These are phyloP conservation scores for Aquilaria malaccensis DNA, from an alignment of 345 rosid genomes.

Conservation along the genomic window DNA sequence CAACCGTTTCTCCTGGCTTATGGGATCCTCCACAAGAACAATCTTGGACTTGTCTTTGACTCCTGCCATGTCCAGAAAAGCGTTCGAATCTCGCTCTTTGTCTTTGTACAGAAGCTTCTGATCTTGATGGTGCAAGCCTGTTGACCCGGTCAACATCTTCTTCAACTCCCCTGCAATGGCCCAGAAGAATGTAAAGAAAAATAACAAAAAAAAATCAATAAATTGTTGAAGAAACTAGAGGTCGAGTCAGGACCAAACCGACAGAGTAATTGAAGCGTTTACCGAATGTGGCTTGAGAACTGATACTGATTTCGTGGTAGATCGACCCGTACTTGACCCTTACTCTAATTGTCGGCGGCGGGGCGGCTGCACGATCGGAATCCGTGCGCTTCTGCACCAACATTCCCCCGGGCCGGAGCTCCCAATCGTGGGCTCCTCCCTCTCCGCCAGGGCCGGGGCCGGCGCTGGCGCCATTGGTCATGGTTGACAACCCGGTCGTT, in stretches of 20 bases:
- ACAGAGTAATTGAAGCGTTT: conserved; percentile 3
- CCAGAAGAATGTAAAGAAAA: neutral
- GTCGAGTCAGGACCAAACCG: too few species aligned
- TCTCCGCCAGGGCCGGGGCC: conserved; percentile 39
- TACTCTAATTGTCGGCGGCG: conserved; percentile 84
- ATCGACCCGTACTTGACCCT: conserved; percentile 85
- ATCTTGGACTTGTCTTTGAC: conserved; percentile 92
- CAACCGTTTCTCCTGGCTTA: conserved; percentile 81
- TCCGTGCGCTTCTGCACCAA: conserved; percentile 87
- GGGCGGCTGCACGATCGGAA: conserved; percentile 49
- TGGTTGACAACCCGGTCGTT: conserved; percentile 36
- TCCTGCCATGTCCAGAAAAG: conserved; percentile 77
- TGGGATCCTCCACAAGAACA: conserved; percentile 76
- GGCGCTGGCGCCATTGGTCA: conserved; percentile 30
- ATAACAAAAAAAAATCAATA: neutral
- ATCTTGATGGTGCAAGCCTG: conserved; percentile 88
- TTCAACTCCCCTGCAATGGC: conserved; percentile 81
- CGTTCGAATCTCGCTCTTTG: conserved; percentile 91
- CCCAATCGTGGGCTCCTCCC: conserved; percentile 65
- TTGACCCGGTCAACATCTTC: conserved; percentile 82
- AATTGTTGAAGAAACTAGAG: too few species aligned
- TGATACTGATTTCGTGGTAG: conserved; percentile 72
- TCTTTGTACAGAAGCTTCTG: conserved; percentile 88
- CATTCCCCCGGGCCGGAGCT: conserved; percentile 98
- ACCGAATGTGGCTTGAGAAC: conserved; percentile 93